Evolutionary conservation across 2,329 filamentous ascomycete species (phyloP), one percentile per base, ranked within the genome.

Genomic region (Penicillium sp.): DNA sequence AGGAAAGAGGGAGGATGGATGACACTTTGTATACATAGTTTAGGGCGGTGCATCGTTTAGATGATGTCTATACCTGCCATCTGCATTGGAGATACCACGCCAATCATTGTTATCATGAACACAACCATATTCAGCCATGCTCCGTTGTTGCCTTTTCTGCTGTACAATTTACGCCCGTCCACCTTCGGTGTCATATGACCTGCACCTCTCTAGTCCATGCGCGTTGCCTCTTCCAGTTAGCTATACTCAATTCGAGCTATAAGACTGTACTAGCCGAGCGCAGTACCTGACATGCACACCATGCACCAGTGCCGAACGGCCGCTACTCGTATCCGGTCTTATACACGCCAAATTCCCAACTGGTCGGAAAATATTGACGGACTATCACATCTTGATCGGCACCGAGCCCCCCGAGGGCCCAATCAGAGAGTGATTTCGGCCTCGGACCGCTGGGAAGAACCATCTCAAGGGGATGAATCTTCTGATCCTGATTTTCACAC

Each of bases 71-170:
- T 57, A 57, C 48, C 28, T 57, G 51, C 51, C 37, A 52, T 58
- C 52, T 66, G 63, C 64, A 64, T 67, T 60, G 54, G 59, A 65
- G 65, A 68, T 64, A 64, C 59, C 62, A 62, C 30, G 49, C 43
- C 51, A 53, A 53, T 53, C 28, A 53, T 53, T 28, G 51, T n/a
- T 40, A 53, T 53, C 37, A 35, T 53, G 51, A 52, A 38, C 49
- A 28, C 51, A 38, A n/a, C 51, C 33, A 38, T 40, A 37, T 40
- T 53, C 13, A 38, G 14, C 5, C 11, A 28, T 33, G 1, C 51
- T 40, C 35, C 28, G n/a, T 13, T 19, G 8, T 13, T 8, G 10
- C 14, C 33, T 22, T 22, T 43, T 22, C 16, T n/a, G 10, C 25
- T 30, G 25, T 11, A 16, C 45, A 30, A 6, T n/a, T 30, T 6